Conservation (phyloP, 331 rosid genomes). For the Pyracantha coccinea region DNA sequence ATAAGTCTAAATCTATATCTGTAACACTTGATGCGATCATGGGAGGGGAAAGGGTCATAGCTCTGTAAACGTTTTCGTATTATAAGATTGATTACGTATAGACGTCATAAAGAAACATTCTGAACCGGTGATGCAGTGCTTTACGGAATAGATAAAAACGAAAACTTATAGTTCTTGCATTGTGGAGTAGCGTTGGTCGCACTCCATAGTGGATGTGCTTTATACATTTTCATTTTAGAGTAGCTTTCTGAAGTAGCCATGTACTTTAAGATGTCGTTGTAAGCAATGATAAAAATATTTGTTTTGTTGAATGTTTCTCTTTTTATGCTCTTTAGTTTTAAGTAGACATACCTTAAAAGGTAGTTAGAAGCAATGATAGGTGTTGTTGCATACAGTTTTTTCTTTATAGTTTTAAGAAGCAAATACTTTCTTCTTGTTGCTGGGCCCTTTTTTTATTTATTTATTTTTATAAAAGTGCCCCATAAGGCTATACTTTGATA, state of each 20-base stretch:
- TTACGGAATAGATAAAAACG: neutral
- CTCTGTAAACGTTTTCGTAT: neutral
- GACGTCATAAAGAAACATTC: neutral
- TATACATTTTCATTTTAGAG: too few relatives aligned
- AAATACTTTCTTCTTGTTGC: neutral
- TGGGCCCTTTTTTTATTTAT: neutral
- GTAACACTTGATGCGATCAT: neutral
- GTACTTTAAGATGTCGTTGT: neutral
- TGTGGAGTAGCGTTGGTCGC: neutral
- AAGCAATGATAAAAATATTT: neutral
- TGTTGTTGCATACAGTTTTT: neutral
- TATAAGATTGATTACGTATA: neutral
- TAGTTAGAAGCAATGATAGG: too few relatives aligned
- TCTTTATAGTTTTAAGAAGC: neutral
- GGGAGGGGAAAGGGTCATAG: neutral
- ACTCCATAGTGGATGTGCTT: too few relatives aligned
- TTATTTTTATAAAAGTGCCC: neutral
- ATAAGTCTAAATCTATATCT: neutral
- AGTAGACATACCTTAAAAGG: too few relatives aligned
- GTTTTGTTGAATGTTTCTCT: too few relatives aligned
- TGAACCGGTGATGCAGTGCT: neutral
- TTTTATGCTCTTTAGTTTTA: too few relatives aligned
- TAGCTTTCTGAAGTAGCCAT: neutral
- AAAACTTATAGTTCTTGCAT: neutral
- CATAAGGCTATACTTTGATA: neutral